These are phyloP conservation scores for Cunninghamia lanceolata DNA, from an alignment of 75 land plant species.

Conservation along the genomic window DNA sequence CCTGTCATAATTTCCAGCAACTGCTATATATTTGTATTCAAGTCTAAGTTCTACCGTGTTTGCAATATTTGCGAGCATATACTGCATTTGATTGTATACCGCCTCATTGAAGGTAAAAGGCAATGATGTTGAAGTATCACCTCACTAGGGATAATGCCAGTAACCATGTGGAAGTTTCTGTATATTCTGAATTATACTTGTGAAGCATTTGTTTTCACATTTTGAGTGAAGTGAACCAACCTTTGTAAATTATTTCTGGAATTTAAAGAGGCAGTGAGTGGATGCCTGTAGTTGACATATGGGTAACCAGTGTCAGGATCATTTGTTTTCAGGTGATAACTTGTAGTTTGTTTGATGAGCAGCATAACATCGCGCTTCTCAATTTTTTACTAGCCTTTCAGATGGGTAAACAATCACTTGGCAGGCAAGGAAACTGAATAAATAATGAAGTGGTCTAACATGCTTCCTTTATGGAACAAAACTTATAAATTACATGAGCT, in stretches of 20 bases:
- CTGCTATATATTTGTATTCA: slow-evolving; percentile 11
- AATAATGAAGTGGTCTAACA: not conserved
- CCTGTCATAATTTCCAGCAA: slow-evolving; percentile 6
- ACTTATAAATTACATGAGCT: not conserved
- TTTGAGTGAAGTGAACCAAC: not conserved
- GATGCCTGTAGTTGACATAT: not conserved
- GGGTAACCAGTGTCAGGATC: not conserved
- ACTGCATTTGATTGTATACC: not conserved
- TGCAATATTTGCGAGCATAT: not conserved
- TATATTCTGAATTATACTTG: not conserved
- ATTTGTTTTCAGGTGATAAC: not conserved
- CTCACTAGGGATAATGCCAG: slow-evolving; percentile 9
- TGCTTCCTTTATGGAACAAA: not conserved
- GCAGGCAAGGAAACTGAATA: not conserved
- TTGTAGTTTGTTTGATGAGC: not conserved
- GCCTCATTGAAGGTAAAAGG: slow-evolving; percentile 1
- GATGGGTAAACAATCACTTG: not conserved
- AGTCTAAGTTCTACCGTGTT: not conserved
- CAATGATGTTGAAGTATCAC: not conserved
- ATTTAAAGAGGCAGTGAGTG: not conserved
- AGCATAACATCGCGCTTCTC: not conserved
- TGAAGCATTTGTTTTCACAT: slow-evolving; percentile 2
- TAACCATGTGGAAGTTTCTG: not conserved
- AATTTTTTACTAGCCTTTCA: not conserved
- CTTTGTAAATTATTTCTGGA: slow-evolving; percentile 3